phyloP scores from a whole-genome alignment of 164 flowering plant genomes.

The Piper betle region DNA sequence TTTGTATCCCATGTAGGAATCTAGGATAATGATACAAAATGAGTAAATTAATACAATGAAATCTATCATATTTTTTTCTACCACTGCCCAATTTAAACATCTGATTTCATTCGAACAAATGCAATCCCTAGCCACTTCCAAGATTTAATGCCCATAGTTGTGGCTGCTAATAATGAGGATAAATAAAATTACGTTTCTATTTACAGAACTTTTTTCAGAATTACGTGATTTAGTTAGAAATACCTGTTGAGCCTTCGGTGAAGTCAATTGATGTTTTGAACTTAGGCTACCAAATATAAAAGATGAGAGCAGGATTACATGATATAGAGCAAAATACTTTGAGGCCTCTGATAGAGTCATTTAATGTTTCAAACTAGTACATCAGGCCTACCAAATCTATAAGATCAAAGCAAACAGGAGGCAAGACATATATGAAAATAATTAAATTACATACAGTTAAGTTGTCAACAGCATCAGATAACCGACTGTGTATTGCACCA shows the following conservation, averaged over 20 bases:
- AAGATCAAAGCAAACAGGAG: too few relatives aligned
- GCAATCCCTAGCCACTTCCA: too few relatives aligned
- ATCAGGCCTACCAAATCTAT: too few relatives aligned
- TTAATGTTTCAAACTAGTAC: too few relatives aligned
- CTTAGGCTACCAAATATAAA: background rate
- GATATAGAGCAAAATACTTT: too few relatives aligned
- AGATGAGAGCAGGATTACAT: too few relatives aligned
- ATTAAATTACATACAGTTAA: conserved; percentile 34
- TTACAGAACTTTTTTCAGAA: too few relatives aligned
- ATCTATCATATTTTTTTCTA: background rate
- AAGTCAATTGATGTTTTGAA: background rate
- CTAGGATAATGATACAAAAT: conserved; percentile 18
- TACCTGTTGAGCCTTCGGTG: background rate
- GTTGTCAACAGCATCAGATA: conserved; percentile 56
- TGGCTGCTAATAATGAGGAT: too few relatives aligned
- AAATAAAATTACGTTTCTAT: too few relatives aligned
- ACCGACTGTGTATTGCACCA: conserved; percentile 47
- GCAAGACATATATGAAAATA: too few relatives aligned
- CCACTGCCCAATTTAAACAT: background rate
- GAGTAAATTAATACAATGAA: conserved; percentile 1
- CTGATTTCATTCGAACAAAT: background rate
- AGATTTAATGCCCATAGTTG: too few relatives aligned
- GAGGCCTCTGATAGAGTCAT: too few relatives aligned
- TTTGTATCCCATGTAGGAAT: conserved; percentile 79
- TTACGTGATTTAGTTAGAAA: background rate